Base-by-base conservation (phyloP, 1,284 basidiomycete species). In the Agroathelia rolfsii region DNA sequence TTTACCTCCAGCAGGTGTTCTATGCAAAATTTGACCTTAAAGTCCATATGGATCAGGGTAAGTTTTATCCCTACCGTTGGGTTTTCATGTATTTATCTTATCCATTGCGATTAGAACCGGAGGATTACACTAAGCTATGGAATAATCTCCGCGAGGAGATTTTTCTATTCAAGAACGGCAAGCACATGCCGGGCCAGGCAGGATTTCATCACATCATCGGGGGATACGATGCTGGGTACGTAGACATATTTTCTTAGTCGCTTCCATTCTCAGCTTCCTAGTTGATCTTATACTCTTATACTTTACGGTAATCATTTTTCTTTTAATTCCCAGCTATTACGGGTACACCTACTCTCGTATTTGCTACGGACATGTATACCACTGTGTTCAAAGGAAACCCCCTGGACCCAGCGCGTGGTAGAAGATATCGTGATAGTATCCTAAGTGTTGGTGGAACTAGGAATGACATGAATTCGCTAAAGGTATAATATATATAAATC, bases 341-440 rank as follows among this genome's bases (percentile, higher is more conserved):
- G 72, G 72, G 2, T 79, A 81, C 51, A 75, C 67, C 2, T 83
- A 78, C 43, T 80, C 75, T 80, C 13, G 80, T 83, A 19, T 84
- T 83, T 51, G 78, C 80, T 1, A 68, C 76, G 26, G 82, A 86
- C 53, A 86, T 86, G 81, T 86, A 81, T 53, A 59, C 66, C 27
- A 77, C 77, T 4, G 69, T 87, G n/a, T 88, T 88, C 62, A 78
- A 80, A 50, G 58, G 62, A 26, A 76, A 82, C 42, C 84, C 83
- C 15, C 61, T 89, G 38, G 71, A 79, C 47, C 74, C 78, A 2
- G 56, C 54, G 14, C 69, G 71, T 10, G 73, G 74, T 2, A 46
- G 52, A 30, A 44, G 53, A 23, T 77, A 77, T 48, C 58, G 73
- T 1, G 52, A 69, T 27, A 62, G 64, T 45, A 76, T 78, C 36